These are phyloP conservation scores for Rhizophagus prolifer DNA, from an alignment of 192 early-diverging fungal species.

Conservation along the genomic window DNA sequence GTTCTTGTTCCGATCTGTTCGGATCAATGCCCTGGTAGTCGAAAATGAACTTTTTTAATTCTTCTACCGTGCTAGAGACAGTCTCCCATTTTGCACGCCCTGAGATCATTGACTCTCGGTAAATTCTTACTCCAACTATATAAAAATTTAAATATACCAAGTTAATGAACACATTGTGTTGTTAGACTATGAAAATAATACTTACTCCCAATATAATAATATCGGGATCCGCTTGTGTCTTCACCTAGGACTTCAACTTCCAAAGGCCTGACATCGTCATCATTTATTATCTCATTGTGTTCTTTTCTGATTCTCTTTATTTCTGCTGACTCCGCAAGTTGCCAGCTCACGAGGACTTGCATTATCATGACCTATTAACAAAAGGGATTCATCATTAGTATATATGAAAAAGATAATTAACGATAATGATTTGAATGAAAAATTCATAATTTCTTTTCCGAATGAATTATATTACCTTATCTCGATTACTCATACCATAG, in stretches of 20 bases:
- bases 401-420: not conserved
- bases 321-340: not conserved
- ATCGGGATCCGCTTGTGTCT: not conserved
- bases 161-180: not conserved
- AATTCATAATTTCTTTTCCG: not conserved
- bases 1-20: not conserved
- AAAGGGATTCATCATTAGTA: not conserved
- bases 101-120: conserved; percentile 3
- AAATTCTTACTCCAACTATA: conserved; percentile 10
- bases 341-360: conserved; percentile 7
- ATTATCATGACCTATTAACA: conserved; percentile 4
- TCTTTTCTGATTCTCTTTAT: not conserved
- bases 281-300: not conserved
- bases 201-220: conserved; percentile 18
- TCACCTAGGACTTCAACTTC: conserved; percentile 15
- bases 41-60: not conserved
- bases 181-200: not conserved
- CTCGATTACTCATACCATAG: not conserved
- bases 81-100: conserved; percentile 1
- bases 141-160: not conserved
- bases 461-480: not conserved
- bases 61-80: not conserved
- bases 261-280: not conserved
- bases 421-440: not conserved
- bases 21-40: not conserved